Evolutionary conservation across 768 basidiomycete genomes (phyloP).

Genomic region (Hygrocybe coccinea): DNA sequence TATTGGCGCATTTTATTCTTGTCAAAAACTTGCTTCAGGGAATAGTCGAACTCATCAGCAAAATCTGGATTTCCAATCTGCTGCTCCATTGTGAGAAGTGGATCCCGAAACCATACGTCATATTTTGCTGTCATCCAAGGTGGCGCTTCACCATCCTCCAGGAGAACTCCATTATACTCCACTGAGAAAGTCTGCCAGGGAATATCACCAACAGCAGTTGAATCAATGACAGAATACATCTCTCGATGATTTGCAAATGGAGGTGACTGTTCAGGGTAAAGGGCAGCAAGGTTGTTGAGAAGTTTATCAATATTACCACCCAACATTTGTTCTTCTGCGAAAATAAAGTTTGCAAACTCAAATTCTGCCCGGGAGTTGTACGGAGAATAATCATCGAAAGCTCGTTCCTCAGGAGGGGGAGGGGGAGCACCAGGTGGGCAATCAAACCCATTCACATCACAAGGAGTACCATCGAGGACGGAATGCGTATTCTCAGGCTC

Average conservation of each 20-base stretch:
- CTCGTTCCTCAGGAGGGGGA: constrained; percentile 1
- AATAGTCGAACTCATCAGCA: constrained; percentile 27
- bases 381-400: neutral
- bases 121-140: constrained; percentile 30
- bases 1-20: constrained; percentile 22
- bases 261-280: constrained; percentile 10
- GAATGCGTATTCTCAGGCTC: constrained; percentile 17
- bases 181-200: constrained; percentile 25
- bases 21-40: constrained; percentile 26
- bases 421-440: neutral
- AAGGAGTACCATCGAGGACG: constrained; percentile 1
- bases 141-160: constrained; percentile 16
- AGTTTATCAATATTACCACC: neutral
- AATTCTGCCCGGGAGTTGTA: constrained; percentile 3
- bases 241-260: constrained; percentile 24
- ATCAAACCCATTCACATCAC: constrained; percentile 2
- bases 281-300: neutral
- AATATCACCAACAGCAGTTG: constrained; percentile 19
- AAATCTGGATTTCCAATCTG: constrained; percentile 35
- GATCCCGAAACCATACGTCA: constrained; percentile 33
- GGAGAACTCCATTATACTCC: constrained; percentile 14
- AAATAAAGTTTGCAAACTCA: constrained; percentile 5
- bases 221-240: constrained; percentile 25
- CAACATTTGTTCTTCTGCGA: neutral
- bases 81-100: constrained; percentile 23